A percentile compares a stretch with the other conserved stretches of the same genome.
These are phyloP conservation scores for Alternaria arbusti DNA, from an alignment of 2,329 filamentous ascomycete genomes.

Conservation along the genomic window DNA sequence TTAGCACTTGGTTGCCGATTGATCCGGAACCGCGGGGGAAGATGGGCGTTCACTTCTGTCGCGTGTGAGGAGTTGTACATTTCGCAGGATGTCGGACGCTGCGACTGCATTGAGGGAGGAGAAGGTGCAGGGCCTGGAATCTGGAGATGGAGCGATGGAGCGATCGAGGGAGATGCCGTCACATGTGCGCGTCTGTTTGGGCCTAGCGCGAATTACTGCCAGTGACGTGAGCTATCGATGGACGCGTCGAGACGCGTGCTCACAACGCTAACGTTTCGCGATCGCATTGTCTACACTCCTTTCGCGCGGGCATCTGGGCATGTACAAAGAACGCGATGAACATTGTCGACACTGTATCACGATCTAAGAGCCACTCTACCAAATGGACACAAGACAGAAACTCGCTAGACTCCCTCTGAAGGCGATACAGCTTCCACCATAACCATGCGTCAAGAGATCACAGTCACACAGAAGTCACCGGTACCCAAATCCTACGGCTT, in stretches of 20 bases:
- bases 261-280: not conserved
- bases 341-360: not conserved
- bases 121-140: not conserved
- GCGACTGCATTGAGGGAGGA: not conserved
- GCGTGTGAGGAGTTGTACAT: not conserved
- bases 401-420: not conserved
- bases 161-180: not conserved
- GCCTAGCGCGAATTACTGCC: not conserved
- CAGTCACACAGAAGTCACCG: constrained; percentile 21
- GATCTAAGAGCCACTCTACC: not conserved
- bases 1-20: constrained; percentile 23
- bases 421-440: not conserved
- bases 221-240: not conserved
- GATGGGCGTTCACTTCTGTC: not conserved
- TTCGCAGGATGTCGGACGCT: not conserved
- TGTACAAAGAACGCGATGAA: not conserved
- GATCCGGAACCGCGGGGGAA: constrained; percentile 13
- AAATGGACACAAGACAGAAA: not conserved
- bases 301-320: not conserved
- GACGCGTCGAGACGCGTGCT: not conserved
- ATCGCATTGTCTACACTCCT: not conserved
- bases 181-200: not conserved
- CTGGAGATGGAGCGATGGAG: not conserved
- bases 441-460: constrained; percentile 26
- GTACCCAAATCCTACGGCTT: constrained; percentile 43